phyloP scores from a whole-genome alignment of 2,329 filamentous ascomycete species.

The Alternaria alternata region DNA sequence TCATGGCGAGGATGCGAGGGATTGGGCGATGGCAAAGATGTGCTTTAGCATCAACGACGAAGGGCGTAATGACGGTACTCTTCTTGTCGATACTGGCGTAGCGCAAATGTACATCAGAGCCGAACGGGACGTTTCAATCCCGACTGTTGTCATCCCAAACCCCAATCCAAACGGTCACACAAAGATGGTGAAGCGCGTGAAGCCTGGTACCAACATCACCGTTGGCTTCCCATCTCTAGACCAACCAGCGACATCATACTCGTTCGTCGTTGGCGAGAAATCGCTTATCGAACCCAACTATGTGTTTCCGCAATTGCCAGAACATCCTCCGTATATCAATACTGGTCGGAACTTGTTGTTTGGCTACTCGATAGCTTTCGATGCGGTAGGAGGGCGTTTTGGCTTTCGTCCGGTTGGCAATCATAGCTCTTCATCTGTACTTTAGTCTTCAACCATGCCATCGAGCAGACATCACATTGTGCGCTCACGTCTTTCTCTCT shows the following conservation, averaged over 20 bases:
- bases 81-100: slow-evolving; percentile 46
- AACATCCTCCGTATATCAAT: slow-evolving; percentile 41
- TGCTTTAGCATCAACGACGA: slow-evolving; percentile 39
- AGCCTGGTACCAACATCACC: slow-evolving; percentile 38
- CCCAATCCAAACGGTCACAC: slow-evolving; percentile 38
- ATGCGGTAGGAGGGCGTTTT: slow-evolving; percentile 43
- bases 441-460: slow-evolving; percentile 17
- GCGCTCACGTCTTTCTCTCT: slow-evolving; percentile 1
- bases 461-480: not conserved
- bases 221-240: slow-evolving; percentile 36
- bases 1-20: slow-evolving; percentile 37
- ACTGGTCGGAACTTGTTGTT: slow-evolving; percentile 46
- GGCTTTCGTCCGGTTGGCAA: slow-evolving; percentile 37
- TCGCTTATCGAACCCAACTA: slow-evolving; percentile 37
- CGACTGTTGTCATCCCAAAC: slow-evolving; percentile 41
- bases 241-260: slow-evolving; percentile 28
- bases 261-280: slow-evolving; percentile 37
- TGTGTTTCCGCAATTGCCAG: slow-evolving; percentile 36
- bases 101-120: slow-evolving; percentile 48
- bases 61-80: slow-evolving; percentile 33
- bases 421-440: slow-evolving; percentile 22
- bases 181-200: slow-evolving; percentile 41
- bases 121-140: slow-evolving; percentile 36
- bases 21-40: slow-evolving; percentile 48
- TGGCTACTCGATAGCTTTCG: slow-evolving; percentile 46